Evolutionary conservation across 2,329 filamentous ascomycete species (phyloP), one percentile per base, ranked within the genome.

Genomic region (Podosphaera leucotricha): DNA sequence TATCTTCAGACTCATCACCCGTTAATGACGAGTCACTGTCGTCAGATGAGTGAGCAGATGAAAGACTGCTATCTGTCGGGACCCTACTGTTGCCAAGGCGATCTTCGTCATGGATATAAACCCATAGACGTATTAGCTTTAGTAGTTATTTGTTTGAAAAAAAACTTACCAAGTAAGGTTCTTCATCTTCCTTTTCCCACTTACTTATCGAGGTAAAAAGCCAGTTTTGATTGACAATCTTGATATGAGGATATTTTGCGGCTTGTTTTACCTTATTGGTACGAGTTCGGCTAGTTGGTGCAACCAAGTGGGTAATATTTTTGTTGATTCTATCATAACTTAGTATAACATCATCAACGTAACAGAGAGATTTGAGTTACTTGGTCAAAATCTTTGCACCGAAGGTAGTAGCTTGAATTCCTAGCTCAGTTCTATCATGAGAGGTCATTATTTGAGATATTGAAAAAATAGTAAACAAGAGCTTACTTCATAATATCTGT

Each of bases 201-300:
- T 80, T 78, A 21, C 75, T 79, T 49, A 95, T 74, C 45, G 78
- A 92, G 52, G 86, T 80, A 26, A 77, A 70, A 24, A 98, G 73
- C 90, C 90, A 98, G 54, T 83, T 75, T 44, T 85, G 80, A 52
- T 79, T 85, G 41, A 98, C 90, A 46, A 98, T 92, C 58, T 85
- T 86, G 60, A 95, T 81, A 43, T 75, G 73, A 0, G 79, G 67
- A 45, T 84, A 80, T 49, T 77, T 75, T 13, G 81, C 77, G 0
- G 90, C 90, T 59, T 86, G 79, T 41, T 82, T 78, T 38, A 95
- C 84, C 62, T 98, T 98, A 44, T 83, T 79, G 0, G 90, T 95
- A 19, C 86, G 76, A 26, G 80, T 80, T 20, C 79, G 68, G 15
- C 72, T 67, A 16, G 72, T 74, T 43, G 73, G 77, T 7, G 80